These are phyloP conservation scores for Phyllosticta citrichinensis DNA, from an alignment of 2,329 filamentous ascomycete species.

Conservation along the genomic window DNA sequence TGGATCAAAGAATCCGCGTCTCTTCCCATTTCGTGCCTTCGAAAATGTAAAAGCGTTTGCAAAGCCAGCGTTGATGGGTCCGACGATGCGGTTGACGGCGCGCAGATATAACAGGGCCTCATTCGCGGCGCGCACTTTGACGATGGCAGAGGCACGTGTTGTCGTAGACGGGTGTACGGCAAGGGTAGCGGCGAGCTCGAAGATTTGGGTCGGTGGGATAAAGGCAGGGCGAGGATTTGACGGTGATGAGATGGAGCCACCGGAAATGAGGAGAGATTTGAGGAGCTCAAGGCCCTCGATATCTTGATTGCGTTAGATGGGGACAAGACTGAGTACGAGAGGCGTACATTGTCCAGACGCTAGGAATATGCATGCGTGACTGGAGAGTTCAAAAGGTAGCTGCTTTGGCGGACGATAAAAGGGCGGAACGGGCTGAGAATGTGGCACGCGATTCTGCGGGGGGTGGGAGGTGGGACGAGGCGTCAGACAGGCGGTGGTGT, in stretches of 20 bases:
- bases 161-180: constrained; percentile 72
- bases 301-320: constrained; percentile 15
- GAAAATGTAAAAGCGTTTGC: constrained; percentile 61
- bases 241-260: constrained; percentile 23
- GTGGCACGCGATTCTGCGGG: not conserved
- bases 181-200: constrained; percentile 72
- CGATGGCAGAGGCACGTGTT: constrained; percentile 54
- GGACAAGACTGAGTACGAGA: not conserved
- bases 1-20: constrained; percentile 13
- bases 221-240: constrained; percentile 39
- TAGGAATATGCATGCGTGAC: constrained; percentile 27
- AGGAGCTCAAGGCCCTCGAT: constrained; percentile 26
- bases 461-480: constrained; percentile 1
- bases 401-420: constrained; percentile 22
- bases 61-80: constrained; percentile 61
- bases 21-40: not conserved
- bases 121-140: constrained; percentile 53
- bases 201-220: constrained; percentile 59
- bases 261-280: constrained; percentile 22
- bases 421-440: not conserved
- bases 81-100: constrained; percentile 53
- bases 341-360: constrained; percentile 24
- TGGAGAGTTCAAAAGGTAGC: constrained; percentile 24
- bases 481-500: not conserved
- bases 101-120: constrained; percentile 62